Conservation (phyloP, 1,284 basidiomycete species). For the Chondrostereum purpureum region DNA sequence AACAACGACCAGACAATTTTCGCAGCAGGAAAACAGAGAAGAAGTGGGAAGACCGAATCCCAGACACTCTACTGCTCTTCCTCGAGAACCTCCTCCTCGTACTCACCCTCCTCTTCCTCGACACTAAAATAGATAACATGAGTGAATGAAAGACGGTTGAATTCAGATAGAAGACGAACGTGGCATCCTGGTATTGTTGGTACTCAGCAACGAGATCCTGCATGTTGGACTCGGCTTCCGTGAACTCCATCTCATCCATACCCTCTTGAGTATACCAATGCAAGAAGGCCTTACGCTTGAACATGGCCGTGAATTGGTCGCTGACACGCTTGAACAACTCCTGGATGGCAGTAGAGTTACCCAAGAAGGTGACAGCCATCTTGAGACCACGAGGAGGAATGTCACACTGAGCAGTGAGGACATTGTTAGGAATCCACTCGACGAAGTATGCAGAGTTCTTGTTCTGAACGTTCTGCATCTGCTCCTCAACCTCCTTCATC, state of each 20-base stretch:
- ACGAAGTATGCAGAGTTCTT: constrained; percentile 98
- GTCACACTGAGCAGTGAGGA: constrained; percentile 93
- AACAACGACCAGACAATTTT: constrained; percentile 11
- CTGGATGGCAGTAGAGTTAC: constrained; percentile 96
- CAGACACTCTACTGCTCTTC: constrained; percentile 43
- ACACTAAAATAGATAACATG: constrained; percentile 36
- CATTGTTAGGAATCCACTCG: constrained; percentile 99
- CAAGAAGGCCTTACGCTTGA: constrained; percentile 98
- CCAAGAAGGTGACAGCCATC: constrained; percentile 96
- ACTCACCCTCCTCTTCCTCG: constrained; percentile 72
- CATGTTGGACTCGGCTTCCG: constrained; percentile 96
- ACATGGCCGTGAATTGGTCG: constrained; percentile 98
- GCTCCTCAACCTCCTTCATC: constrained; percentile 99
- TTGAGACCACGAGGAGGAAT: constrained; percentile 89
- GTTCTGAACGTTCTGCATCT: constrained; percentile 96
- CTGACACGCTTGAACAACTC: constrained; percentile 97
- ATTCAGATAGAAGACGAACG: constrained; percentile 41
- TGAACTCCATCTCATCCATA: constrained; percentile 99
- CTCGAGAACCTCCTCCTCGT: constrained; percentile 67
- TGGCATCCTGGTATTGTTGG: constrained; percentile 96
- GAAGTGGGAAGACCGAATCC: constrained; percentile 12
- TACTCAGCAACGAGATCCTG: constrained; percentile 92
- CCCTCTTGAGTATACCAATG: constrained; percentile 99
- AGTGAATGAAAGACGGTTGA: no score
- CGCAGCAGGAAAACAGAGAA: constrained; percentile 12